phyloP scores from a whole-genome alignment of 805 yeast species.

The Yamadazyma tumulicola region DNA sequence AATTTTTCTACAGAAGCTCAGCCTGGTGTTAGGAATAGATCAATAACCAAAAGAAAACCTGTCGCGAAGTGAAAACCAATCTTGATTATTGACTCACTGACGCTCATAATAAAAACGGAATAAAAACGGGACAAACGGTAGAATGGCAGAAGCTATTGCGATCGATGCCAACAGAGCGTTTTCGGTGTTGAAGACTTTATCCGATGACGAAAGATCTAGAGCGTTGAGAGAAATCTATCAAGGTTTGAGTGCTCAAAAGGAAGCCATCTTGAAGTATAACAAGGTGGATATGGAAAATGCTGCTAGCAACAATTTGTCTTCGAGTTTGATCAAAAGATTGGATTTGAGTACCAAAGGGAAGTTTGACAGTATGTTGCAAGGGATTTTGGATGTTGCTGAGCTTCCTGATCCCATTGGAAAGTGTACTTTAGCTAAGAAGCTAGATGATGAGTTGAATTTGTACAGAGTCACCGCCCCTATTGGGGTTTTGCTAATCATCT shows the following conservation, averaged over 20 bases:
- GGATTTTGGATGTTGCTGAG: constrained; percentile 85
- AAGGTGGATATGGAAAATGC: constrained; percentile 72
- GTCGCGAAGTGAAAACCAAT: too few relatives aligned
- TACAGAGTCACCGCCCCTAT: constrained; percentile 89
- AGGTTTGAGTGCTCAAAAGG: constrained; percentile 57
- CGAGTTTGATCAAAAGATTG: constrained; percentile 75
- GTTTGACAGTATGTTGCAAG: constrained; percentile 91
- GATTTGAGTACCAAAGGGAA: constrained; percentile 82
- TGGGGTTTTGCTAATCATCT: constrained; percentile 88
- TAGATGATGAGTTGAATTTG: constrained; percentile 86
- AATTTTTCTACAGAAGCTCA: too few relatives aligned
- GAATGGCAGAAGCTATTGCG: constrained; percentile 39
- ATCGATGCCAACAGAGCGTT: constrained; percentile 79
- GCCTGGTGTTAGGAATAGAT: too few relatives aligned
- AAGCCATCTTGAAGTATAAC: constrained; percentile 68
- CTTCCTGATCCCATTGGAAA: constrained; percentile 93
- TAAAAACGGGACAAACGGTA: too few relatives aligned
- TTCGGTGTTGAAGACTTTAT: constrained; percentile 71
- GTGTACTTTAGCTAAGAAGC: constrained; percentile 71
- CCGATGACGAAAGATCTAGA: constrained; percentile 65
- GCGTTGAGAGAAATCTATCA: constrained; percentile 75
- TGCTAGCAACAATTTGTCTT: constrained; percentile 52
- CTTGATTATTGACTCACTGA: too few relatives aligned
- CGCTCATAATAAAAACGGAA: too few relatives aligned
- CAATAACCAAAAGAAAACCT: too few relatives aligned